These are phyloP conservation scores for Aspergillus heteromorphus DNA, from an alignment of 495 filamentous ascomycete genomes.

Conservation along the genomic window DNA sequence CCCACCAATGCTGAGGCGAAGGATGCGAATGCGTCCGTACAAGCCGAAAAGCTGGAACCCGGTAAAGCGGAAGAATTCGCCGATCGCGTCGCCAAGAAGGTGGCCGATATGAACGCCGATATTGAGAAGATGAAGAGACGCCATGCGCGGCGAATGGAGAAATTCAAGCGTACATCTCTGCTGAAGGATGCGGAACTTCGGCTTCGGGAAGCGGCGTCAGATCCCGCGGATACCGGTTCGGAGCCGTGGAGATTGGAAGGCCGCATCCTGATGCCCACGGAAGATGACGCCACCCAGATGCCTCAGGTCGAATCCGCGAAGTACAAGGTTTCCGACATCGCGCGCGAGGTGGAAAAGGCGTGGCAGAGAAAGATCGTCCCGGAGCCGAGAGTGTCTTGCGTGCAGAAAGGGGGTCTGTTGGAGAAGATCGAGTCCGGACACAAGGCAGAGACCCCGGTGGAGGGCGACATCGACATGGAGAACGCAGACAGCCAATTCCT, in stretches of 20 bases:
- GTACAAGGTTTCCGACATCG: slow-evolving; percentile 56
- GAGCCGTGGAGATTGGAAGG: slow-evolving; percentile 64
- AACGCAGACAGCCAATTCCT: slow-evolving; percentile 53
- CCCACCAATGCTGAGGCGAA: slow-evolving; percentile 29
- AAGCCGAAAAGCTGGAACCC: slow-evolving; percentile 57
- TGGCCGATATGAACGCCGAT: slow-evolving; percentile 63
- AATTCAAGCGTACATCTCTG: slow-evolving; percentile 60
- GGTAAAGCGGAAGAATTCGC: slow-evolving; percentile 72
- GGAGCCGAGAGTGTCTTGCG: slow-evolving; percentile 58
- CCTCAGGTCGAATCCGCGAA: slow-evolving; percentile 38
- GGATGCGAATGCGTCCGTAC: slow-evolving; percentile 38
- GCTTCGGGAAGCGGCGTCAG: slow-evolving; percentile 47
- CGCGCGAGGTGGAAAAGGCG: slow-evolving; percentile 51
- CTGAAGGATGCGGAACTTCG: slow-evolving; percentile 58
- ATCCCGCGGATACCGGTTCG: slow-evolving; percentile 46
- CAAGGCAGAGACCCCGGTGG: slow-evolving; percentile 41
- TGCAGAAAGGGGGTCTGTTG: slow-evolving; percentile 67
- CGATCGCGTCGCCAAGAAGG: slow-evolving; percentile 60
- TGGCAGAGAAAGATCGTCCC: slow-evolving; percentile 51
- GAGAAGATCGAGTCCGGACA: slow-evolving; percentile 50
- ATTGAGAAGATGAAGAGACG: slow-evolving; percentile 75
- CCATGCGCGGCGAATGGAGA: slow-evolving; percentile 68
- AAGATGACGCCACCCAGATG: slow-evolving; percentile 43
- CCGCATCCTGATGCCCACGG: slow-evolving; percentile 40
- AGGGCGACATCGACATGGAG: slow-evolving; percentile 63